A percentile compares a stretch with the other conserved stretches of the same genome.
These are phyloP conservation scores for Chlamydomonas sphaeroides DNA, from an alignment of 139 green algal species.

Conservation along the genomic window DNA sequence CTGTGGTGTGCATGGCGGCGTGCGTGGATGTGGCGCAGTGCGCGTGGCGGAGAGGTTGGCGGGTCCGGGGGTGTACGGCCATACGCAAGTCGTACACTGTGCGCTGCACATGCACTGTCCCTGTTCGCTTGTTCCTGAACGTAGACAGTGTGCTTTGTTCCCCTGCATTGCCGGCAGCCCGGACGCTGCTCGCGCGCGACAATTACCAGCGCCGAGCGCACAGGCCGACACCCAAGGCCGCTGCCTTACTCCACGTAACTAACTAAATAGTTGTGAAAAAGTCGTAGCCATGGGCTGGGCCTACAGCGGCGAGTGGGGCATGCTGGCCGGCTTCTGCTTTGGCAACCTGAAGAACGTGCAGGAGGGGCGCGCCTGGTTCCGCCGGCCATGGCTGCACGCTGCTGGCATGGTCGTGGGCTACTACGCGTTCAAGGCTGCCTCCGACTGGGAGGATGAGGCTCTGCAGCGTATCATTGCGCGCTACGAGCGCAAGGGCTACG, in stretches of 20 bases:
- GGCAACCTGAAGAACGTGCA: constrained; percentile 39
- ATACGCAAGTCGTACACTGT: no score
- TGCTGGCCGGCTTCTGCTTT: constrained; percentile 46
- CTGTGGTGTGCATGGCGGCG: no score
- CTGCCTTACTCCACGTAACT: background rate
- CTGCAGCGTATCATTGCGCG: constrained; percentile 44
- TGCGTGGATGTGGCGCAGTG: no score
- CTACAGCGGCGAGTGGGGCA: constrained; percentile 40
- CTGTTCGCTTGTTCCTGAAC: no score
- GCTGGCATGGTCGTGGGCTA: constrained; percentile 51
- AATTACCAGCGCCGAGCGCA: no score
- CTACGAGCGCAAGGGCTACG: constrained; percentile 60
- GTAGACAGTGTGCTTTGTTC: no score
- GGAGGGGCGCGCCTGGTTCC: constrained; percentile 39
- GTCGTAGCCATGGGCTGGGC: constrained; percentile 36
- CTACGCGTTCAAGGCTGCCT: constrained; percentile 37
- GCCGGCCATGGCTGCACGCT: constrained; percentile 48
- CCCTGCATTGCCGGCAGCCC: background rate
- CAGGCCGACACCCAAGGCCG: no score
- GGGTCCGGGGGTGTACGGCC: no score
- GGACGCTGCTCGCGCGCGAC: no score
- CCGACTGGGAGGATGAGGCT: constrained; percentile 44
- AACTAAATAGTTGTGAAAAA: background rate
- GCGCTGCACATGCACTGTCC: no score
- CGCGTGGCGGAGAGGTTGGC: no score